Conservation (phyloP, 2,329 filamentous ascomycete genomes). For the Chrysoporthe cubensis region DNA sequence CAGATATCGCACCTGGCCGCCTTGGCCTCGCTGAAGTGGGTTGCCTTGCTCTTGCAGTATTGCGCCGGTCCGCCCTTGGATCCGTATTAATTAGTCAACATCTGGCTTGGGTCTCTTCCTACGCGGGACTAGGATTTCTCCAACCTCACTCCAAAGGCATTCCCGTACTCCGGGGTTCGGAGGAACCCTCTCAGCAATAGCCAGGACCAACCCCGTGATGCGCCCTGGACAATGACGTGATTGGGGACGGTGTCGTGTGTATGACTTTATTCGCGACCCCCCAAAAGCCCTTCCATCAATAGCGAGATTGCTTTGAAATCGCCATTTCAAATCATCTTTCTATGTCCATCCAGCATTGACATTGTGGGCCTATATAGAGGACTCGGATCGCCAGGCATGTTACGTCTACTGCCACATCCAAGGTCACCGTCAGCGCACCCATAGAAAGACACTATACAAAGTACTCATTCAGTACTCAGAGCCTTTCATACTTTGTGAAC, state of each 20-base stretch:
- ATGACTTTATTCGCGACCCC: background rate
- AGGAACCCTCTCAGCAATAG: no score
- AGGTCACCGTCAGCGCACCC: background rate
- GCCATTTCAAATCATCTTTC: background rate
- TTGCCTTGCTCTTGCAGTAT: no score
- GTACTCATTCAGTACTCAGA: no score
- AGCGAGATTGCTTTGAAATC: constrained; percentile 21
- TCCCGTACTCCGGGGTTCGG: background rate
- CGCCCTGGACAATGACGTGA: constrained; percentile 16
- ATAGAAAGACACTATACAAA: background rate
- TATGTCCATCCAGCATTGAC: background rate
- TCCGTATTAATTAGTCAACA: constrained; percentile 9
- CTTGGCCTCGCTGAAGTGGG: no score
- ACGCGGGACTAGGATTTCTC: constrained; percentile 1
- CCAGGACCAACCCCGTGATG: background rate
- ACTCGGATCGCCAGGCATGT: background rate
- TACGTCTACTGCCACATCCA: background rate
- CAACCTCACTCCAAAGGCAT: background rate
- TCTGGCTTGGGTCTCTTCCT: background rate
- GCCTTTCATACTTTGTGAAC: no score
- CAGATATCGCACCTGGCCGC: no score
- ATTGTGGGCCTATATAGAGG: constrained; percentile 8
- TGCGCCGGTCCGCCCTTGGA: no score
- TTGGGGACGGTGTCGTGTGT: background rate
- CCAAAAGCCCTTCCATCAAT: background rate